Percentiles rank a stretch among this genome's conserved stretches.
Evolutionary conservation across 352 stramenopile species (phyloP).

Genomic region (Bremia lactucae): DNA sequence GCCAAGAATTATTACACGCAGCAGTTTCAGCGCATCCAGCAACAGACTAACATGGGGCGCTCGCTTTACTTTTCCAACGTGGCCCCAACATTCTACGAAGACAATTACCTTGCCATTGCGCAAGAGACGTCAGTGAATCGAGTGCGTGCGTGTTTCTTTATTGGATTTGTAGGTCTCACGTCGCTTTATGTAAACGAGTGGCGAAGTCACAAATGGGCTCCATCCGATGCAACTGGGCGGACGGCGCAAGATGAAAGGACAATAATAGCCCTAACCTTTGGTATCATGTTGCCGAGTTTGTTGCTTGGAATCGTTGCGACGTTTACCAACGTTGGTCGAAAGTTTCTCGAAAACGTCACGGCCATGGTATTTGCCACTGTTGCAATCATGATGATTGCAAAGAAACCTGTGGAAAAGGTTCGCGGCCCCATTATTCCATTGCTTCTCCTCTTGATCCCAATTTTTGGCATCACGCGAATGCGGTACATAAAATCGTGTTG

Average conservation of each 20-base stretch:
- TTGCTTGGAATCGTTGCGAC: constrained; percentile 39
- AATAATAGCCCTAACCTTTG: constrained; percentile 49
- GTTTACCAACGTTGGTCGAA: constrained; percentile 34
- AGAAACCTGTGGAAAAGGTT: constrained; percentile 64
- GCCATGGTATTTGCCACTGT: constrained; percentile 51
- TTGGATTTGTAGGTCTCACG: constrained; percentile 44
- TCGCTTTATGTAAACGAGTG: constrained; percentile 49
- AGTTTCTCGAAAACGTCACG: constrained; percentile 56
- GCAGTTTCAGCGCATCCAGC: constrained; percentile 73
- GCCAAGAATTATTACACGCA: constrained; percentile 68
- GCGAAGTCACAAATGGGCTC: constrained; percentile 30
- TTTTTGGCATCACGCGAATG: constrained; percentile 81
- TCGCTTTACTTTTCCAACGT: constrained; percentile 54
- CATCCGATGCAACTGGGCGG: constrained; percentile 19
- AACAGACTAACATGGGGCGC: constrained; percentile 59
- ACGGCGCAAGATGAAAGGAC: constrained; percentile 28
- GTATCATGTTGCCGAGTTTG: constrained; percentile 46
- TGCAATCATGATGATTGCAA: constrained; percentile 54
- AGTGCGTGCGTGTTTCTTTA: constrained; percentile 50
- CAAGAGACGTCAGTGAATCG: constrained; percentile 38
- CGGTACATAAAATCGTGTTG: constrained; percentile 61
- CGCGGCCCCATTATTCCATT: constrained; percentile 60
- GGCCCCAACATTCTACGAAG: constrained; percentile 46
- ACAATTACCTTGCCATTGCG: constrained; percentile 45
- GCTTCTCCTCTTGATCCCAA: constrained; percentile 72